Evolutionary conservation across 768 basidiomycete species (phyloP).

Genomic region (Lepiota venenata): DNA sequence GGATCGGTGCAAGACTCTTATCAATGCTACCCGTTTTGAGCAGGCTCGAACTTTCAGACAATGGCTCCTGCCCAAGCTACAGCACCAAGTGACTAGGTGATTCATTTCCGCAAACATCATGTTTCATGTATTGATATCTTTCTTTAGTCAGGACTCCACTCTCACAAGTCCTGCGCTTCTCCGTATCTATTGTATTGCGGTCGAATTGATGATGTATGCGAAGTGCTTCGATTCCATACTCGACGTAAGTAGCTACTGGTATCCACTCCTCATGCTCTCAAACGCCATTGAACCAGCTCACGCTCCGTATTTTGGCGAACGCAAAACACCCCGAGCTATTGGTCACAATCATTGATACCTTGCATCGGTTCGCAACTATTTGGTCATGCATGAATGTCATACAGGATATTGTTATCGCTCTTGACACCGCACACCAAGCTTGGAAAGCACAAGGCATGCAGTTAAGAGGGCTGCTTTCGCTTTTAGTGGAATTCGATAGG

Average conservation of each 20-base stretch:
- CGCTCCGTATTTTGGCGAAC: slow-evolving; percentile 50
- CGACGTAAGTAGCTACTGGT: slow-evolving; percentile 44
- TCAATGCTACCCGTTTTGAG: slow-evolving; percentile 65
- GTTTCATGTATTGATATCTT: background rate
- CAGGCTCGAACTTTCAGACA: slow-evolving; percentile 66
- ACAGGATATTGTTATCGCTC: slow-evolving; percentile 49
- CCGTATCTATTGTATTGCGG: slow-evolving; percentile 52
- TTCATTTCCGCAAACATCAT: slow-evolving; percentile 9
- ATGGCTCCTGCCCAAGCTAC: slow-evolving; percentile 74
- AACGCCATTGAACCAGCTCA: slow-evolving; percentile 35
- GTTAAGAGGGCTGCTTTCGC: slow-evolving; percentile 57
- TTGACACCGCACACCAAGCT: slow-evolving; percentile 57
- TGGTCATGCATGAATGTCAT: slow-evolving; percentile 77
- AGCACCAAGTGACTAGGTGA: slow-evolving; percentile 50
- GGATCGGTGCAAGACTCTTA: slow-evolving; percentile 40
- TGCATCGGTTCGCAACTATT: slow-evolving; percentile 68
- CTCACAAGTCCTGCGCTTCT: slow-evolving; percentile 35
- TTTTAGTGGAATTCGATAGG: slow-evolving; percentile 65
- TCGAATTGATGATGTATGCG: slow-evolving; percentile 57
- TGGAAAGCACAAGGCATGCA: slow-evolving; percentile 67
- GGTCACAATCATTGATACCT: slow-evolving; percentile 60
- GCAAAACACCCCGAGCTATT: slow-evolving; percentile 51
- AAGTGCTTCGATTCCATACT: slow-evolving; percentile 68
- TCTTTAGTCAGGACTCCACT: slow-evolving; percentile 20
- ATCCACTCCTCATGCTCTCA: background rate